These are phyloP conservation scores for Nyssa sinensis DNA, from an alignment of 148 eudicot species.

Conservation along the genomic window DNA sequence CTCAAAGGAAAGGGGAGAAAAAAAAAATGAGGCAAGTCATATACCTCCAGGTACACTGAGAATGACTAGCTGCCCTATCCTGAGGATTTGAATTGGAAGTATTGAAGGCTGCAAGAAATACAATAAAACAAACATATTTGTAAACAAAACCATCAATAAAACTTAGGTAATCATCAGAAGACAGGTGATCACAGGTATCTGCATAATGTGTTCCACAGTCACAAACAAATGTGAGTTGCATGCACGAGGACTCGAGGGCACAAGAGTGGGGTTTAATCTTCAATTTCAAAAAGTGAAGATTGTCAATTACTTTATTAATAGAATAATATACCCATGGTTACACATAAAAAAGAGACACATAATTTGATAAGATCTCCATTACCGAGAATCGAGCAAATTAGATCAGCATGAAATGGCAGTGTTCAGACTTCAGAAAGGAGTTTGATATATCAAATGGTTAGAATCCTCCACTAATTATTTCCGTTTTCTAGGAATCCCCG, in stretches of 20 bases:
- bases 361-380: neutral
- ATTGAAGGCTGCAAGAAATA: constrained; percentile 74
- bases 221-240: neutral
- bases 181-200: neutral
- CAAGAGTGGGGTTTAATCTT: neutral
- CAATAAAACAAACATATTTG: neutral
- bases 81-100: constrained; percentile 87
- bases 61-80: constrained; percentile 85
- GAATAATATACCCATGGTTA: neutral
- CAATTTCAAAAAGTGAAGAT: neutral
- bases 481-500: neutral
- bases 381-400: neutral
- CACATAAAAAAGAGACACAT: neutral
- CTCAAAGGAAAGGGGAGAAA: constrained; percentile 3
- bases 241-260: neutral
- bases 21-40: constrained; percentile 21
- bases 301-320: neutral
- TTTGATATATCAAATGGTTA: no score
- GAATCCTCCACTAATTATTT: neutral
- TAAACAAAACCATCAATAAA: neutral
- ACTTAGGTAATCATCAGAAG: neutral
- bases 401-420: neutral
- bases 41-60: constrained; percentile 97
- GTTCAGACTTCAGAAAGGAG: neutral
- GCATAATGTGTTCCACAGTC: constrained; percentile 1